These are phyloP conservation scores for Mycena latifolia DNA, from an alignment of 768 basidiomycete genomes.

Conservation along the genomic window DNA sequence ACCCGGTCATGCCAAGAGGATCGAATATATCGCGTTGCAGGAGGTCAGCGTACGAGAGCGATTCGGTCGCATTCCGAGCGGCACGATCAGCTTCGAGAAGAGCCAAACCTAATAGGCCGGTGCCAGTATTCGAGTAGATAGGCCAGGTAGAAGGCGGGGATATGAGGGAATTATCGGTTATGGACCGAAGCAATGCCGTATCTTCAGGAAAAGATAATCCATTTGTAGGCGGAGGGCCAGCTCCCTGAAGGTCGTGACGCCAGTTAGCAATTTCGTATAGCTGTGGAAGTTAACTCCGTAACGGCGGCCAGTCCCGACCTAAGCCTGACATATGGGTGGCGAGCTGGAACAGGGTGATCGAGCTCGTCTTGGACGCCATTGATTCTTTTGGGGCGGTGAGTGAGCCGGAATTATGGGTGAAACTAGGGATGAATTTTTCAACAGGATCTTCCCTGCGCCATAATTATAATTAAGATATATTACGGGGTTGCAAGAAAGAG, in stretches of 20 bases:
- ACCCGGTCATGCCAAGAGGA: constrained; percentile 50
- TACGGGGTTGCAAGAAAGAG: no score
- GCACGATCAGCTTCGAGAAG: constrained; percentile 48
- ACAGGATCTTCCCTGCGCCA: constrained; percentile 53
- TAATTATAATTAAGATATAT: background rate
- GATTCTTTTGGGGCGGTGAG: background rate
- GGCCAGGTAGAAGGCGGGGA: constrained; percentile 48
- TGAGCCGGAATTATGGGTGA: constrained; percentile 38
- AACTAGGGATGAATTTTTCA: constrained; percentile 44
- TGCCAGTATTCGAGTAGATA: constrained; percentile 57
- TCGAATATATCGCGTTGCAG: constrained; percentile 52
- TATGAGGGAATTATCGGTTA: constrained; percentile 42
- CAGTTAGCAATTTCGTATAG: constrained; percentile 53
- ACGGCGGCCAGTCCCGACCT: constrained; percentile 19
- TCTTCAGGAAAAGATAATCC: constrained; percentile 51
- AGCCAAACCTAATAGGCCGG: constrained; percentile 48
- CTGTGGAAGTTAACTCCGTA: no score
- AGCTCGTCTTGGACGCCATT: background rate
- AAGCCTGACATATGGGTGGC: constrained; percentile 29
- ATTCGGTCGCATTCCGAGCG: constrained; percentile 18
- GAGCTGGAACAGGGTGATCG: constrained; percentile 44
- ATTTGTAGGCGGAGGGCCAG: constrained; percentile 51
- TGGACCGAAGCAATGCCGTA: constrained; percentile 41
- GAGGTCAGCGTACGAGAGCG: constrained; percentile 47
- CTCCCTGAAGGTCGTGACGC: constrained; percentile 49